A percentile compares a stretch with the other conserved stretches of the same genome.
These are phyloP conservation scores for Oenanthe javanica DNA, from an alignment of 140 eudicot species.

Conservation along the genomic window DNA sequence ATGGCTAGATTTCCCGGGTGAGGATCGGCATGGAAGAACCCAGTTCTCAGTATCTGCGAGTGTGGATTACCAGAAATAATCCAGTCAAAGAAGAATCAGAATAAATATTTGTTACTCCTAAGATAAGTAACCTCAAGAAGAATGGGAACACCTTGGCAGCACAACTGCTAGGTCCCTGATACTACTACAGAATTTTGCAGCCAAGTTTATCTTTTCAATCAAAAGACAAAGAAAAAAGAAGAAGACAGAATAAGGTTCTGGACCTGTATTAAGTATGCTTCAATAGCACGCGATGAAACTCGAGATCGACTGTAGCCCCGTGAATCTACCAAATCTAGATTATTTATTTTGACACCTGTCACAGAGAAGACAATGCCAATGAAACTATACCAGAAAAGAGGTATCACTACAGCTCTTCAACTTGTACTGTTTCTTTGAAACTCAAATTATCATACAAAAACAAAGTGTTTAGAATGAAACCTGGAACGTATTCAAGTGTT, in stretches of 20 bases:
- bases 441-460: not conserved
- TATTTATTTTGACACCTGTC: constrained; percentile 83
- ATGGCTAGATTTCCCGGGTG: constrained; percentile 99
- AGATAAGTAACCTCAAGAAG: not conserved
- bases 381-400: constrained; percentile 4
- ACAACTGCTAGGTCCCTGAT: not conserved
- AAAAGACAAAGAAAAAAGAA: not conserved
- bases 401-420: not conserved
- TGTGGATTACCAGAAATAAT: constrained; percentile 10
- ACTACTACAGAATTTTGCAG: not conserved
- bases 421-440: not conserved
- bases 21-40: constrained; percentile 99
- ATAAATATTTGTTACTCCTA: not conserved
- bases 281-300: constrained; percentile 81
- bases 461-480: constrained; percentile 35
- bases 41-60: constrained; percentile 83
- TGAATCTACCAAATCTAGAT: constrained; percentile 59
- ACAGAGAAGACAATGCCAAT: constrained; percentile 12
- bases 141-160: not conserved
- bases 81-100: not conserved
- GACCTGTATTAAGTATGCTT: constrained; percentile 94
- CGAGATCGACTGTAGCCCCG: constrained; percentile 68
- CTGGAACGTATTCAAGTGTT: constrained; percentile 98
- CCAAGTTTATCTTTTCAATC: not conserved
- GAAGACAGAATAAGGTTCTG: constrained; percentile 4